Conservation (phyloP, 441 rosid species). For the Kokia cookei region DNA sequence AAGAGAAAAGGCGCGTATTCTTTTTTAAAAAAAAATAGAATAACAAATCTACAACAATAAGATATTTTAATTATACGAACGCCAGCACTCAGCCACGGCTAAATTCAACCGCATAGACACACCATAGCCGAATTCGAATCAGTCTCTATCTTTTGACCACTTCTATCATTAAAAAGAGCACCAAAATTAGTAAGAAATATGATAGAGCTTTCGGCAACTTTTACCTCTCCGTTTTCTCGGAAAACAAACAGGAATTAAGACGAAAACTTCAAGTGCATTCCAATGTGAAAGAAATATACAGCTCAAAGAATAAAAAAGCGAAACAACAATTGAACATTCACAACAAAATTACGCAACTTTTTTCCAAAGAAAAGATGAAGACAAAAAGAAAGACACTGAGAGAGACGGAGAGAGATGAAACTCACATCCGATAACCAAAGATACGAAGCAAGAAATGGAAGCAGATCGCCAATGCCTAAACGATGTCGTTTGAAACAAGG, state of each 20-base stretch:
- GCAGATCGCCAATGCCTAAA: constrained; percentile 28
- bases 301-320: background rate
- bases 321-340: background rate
- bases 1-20: background rate
- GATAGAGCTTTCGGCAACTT: background rate
- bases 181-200: background rate
- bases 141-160: background rate
- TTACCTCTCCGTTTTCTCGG: constrained; percentile 10
- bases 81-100: background rate
- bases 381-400: background rate
- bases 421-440: constrained; percentile 36
- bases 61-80: background rate
- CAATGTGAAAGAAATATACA: constrained; percentile 4
- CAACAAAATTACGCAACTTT: background rate
- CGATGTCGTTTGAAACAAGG: constrained; percentile 14
- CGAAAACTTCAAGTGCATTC: constrained; percentile 30
- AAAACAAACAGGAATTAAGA: constrained; percentile 16
- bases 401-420: background rate
- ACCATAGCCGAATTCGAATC: background rate
- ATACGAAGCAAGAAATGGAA: constrained; percentile 8
- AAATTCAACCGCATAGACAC: background rate
- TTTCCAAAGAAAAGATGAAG: background rate
- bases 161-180: background rate
- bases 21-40: background rate
- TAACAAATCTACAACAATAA: background rate